Conservation (phyloP, 2,329 filamentous ascomycete species). For the Neoarthrinium moseri region DNA sequence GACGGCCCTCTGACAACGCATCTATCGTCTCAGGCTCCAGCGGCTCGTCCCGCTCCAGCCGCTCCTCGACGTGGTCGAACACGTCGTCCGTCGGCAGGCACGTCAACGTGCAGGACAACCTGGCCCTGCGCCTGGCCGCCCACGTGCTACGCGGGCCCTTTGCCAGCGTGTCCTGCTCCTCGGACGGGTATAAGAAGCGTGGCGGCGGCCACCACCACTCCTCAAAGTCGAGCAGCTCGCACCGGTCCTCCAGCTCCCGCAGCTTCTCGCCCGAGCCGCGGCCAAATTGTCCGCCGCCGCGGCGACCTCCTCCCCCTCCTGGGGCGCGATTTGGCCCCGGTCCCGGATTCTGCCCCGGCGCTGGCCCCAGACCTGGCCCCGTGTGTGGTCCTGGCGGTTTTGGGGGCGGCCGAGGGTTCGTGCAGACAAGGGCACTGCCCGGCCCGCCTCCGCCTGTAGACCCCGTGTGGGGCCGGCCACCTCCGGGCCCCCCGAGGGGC, state of each 20-base stretch:
- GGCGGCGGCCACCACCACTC: not conserved
- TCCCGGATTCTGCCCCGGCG: too few species aligned
- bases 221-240: too few species aligned
- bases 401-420: not conserved
- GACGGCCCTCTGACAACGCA: not conserved
- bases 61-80: not conserved
- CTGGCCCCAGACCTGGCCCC: too few species aligned
- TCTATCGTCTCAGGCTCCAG: not conserved
- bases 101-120: slow-evolving; percentile 21
- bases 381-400: not conserved
- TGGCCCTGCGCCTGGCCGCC: slow-evolving; percentile 21
- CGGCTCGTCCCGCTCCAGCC: not conserved
- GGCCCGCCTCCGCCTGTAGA: not conserved
- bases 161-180: slow-evolving; percentile 28
- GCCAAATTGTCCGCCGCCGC: not conserved
- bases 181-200: slow-evolving; percentile 8
- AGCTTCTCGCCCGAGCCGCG: not conserved
- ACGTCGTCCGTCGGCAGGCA: slow-evolving; percentile 21
- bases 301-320: not conserved
- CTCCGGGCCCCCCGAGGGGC: not conserved
- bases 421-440: not conserved
- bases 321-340: not conserved
- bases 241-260: not conserved
- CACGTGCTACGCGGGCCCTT: slow-evolving; percentile 30
- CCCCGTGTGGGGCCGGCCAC: not conserved